These are phyloP conservation scores for Oxyria digyna DNA, from an alignment of 148 eudicot genomes.

Conservation along the genomic window DNA sequence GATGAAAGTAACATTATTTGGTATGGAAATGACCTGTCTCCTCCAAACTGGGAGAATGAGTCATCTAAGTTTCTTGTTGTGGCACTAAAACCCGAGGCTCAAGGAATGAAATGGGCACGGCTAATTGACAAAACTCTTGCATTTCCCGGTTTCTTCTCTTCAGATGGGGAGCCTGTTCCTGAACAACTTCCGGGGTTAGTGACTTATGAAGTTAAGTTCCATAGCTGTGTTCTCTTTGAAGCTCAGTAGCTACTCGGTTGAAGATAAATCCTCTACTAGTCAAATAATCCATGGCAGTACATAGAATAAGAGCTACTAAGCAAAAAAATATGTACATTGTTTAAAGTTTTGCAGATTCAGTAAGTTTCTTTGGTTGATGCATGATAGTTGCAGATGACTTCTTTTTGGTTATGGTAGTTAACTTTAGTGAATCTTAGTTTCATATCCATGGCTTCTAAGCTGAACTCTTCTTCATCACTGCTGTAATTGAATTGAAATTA, in stretches of 20 bases:
- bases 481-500: too few relatives aligned
- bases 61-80: constrained; percentile 61
- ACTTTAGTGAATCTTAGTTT: not conserved
- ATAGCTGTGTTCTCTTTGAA: constrained; percentile 76
- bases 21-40: constrained; percentile 38
- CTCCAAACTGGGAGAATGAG: constrained; percentile 74
- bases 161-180: constrained; percentile 44
- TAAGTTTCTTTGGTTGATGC: not conserved
- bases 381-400: not conserved
- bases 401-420: not conserved
- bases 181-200: constrained; percentile 36
- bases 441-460: not conserved
- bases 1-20: constrained; percentile 60
- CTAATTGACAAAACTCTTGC: constrained; percentile 78
- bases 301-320: not conserved
- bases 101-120: constrained; percentile 48
- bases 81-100: constrained; percentile 48
- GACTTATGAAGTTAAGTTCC: constrained; percentile 58
- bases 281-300: not conserved
- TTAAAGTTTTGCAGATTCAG: not conserved
- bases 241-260: constrained; percentile 26
- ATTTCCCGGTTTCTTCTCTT: constrained; percentile 68
- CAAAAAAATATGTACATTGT: not conserved
- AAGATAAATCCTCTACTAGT: not conserved
- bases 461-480: too few relatives aligned